Evolutionary conservation across 768 basidiomycete species (phyloP).

Genomic region (Pleurotus giganteus): DNA sequence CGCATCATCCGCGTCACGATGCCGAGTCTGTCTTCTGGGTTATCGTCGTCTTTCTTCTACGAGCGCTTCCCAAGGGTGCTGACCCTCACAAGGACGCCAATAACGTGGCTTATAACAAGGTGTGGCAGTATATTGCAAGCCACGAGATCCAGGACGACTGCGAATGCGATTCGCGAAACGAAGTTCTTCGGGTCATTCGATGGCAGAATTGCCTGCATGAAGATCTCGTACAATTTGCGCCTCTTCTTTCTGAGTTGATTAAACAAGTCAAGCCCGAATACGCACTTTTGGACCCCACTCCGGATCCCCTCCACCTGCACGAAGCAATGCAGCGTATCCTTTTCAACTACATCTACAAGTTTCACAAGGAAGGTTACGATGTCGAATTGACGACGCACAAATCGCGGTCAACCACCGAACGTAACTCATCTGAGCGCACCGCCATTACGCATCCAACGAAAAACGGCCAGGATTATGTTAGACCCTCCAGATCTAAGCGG

Average conservation of each 20-base stretch:
- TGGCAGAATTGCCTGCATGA: slow-evolving; percentile 2
- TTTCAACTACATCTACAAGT: background rate
- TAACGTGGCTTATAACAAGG: background rate
- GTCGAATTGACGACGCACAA: too few species aligned
- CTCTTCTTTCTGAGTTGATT: background rate
- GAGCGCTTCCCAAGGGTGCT: background rate
- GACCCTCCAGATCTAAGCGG: too few species aligned
- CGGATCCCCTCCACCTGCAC: slow-evolving; percentile 1
- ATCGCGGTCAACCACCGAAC: too few species aligned
- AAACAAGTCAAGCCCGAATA: slow-evolving; percentile 4
- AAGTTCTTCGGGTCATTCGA: background rate
- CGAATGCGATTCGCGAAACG: background rate
- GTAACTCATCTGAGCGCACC: too few species aligned
- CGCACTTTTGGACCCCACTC: background rate
- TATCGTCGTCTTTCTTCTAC: slow-evolving; percentile 3
- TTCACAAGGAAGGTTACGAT: background rate
- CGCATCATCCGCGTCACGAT: slow-evolving; percentile 9
- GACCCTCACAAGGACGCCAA: background rate
- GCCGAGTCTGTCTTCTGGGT: slow-evolving; percentile 9
- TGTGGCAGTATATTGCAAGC: slow-evolving; percentile 6
- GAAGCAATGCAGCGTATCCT: slow-evolving; percentile 7
- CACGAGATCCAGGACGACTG: slow-evolving; percentile 1
- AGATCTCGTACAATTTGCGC: background rate
- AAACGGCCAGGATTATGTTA: too few species aligned
- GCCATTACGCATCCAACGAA: too few species aligned